phyloP scores from a whole-genome alignment of 176 grass and related monocot genomes.

The Melocanna baccifera region DNA sequence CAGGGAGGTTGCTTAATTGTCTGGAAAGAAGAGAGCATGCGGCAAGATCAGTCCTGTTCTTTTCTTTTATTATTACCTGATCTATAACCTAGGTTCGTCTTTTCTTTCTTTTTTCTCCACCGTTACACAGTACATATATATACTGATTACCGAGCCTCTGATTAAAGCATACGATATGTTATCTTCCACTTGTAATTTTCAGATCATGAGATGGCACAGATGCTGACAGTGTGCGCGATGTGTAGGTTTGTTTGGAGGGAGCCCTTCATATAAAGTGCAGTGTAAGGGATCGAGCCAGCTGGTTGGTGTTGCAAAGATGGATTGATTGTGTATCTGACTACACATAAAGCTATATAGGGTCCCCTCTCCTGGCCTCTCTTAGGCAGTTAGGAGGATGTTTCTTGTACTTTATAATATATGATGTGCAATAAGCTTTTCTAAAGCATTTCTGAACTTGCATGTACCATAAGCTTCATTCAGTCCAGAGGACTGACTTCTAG shows the following conservation, averaged over 20 bases:
- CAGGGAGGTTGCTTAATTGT: no score
- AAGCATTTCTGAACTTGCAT: no score
- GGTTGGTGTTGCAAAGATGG: neutral
- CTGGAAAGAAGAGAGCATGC: no score
- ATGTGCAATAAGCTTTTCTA: no score
- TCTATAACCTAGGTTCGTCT: neutral
- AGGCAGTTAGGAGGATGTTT: neutral
- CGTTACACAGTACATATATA: neutral
- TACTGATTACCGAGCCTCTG: neutral
- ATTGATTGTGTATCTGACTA: neutral
- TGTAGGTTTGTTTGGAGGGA: neutral
- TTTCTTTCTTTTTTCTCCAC: neutral
- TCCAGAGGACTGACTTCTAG: neutral
- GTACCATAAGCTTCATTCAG: neutral
- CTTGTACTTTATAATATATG: neutral
- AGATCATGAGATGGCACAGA: neutral
- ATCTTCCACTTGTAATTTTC: neutral
- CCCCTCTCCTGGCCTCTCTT: neutral
- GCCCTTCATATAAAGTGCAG: neutral
- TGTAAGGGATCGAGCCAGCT: neutral
- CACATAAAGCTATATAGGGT: neutral
- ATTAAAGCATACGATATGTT: neutral
- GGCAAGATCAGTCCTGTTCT: no score
- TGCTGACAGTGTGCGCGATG: neutral
- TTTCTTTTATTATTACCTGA: no score